Percentiles rank a stretch among this genome's conserved stretches.
Conservation (phyloP, 257 asterid species). For the Nicotiana paniculata region DNA sequence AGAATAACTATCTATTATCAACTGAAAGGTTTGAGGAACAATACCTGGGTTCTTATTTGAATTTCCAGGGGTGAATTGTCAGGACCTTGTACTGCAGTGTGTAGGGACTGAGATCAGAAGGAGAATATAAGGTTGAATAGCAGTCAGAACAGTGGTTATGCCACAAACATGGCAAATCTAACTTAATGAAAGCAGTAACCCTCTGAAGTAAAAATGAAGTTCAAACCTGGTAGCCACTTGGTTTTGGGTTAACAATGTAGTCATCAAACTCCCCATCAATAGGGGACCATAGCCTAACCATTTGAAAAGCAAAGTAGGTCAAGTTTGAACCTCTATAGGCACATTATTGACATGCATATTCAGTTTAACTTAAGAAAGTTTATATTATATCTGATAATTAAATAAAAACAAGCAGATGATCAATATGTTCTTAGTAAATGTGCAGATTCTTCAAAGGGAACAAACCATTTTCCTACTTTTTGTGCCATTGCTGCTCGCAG, state of each 20-base stretch:
- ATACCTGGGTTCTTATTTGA: constrained; percentile 95
- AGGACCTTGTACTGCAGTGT: constrained; percentile 97
- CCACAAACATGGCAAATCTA: neutral
- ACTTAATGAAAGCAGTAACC: neutral
- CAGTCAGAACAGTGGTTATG: constrained; percentile 17
- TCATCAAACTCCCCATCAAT: constrained; percentile 93
- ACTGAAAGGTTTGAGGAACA: neutral
- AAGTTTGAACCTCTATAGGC: constrained; percentile 8
- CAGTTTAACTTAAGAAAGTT: neutral
- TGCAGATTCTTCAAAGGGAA: neutral
- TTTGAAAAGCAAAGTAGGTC: constrained; percentile 9
- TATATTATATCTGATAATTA: neutral
- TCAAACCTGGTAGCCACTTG: constrained; percentile 95
- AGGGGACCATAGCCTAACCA: constrained; percentile 82
- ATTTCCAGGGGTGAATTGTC: constrained; percentile 81
- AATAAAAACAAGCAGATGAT: neutral
- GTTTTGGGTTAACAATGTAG: constrained; percentile 92
- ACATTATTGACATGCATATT: neutral
- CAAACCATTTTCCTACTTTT: neutral
- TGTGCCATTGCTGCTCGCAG: constrained; percentile 9
- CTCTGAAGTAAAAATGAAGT: neutral
- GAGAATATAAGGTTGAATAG: constrained; percentile 20
- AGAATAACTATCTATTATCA: neutral
- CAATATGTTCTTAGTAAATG: neutral
- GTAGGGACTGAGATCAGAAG: constrained; percentile 62